Conservation (phyloP, 1,284 basidiomycete species). For the Sporisorium exsertum region DNA sequence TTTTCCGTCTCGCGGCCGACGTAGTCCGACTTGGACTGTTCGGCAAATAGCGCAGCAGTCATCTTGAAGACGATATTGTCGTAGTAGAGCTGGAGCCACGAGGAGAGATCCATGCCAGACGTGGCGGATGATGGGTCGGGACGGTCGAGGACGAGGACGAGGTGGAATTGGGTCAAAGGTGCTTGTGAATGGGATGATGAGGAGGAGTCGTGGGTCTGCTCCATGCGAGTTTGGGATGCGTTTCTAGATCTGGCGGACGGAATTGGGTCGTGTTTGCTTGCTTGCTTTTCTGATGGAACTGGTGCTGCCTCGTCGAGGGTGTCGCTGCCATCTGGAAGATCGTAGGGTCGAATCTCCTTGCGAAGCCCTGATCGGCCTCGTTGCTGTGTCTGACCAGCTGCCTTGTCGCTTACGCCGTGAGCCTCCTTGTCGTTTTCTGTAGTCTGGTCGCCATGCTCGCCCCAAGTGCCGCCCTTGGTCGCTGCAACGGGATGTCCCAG, state of each 20-base stretch:
- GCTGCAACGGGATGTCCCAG: constrained; percentile 92
- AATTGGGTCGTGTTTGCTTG: not conserved
- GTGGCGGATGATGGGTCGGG: constrained; percentile 58
- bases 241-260: constrained; percentile 6
- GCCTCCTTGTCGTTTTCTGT: constrained; percentile 1
- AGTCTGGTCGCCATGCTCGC: constrained; percentile 5
- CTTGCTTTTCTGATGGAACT: not conserved
- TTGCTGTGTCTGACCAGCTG: constrained; percentile 9
- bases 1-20: constrained; percentile 55
- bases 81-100: constrained; percentile 64
- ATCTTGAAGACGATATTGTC: constrained; percentile 68
- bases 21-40: constrained; percentile 56
- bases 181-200: constrained; percentile 8
- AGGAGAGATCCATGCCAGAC: constrained; percentile 50
- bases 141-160: constrained; percentile 66
- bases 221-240: constrained; percentile 15
- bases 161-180: constrained; percentile 59
- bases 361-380: constrained; percentile 41
- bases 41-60: constrained; percentile 65
- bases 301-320: not conserved
- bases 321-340: constrained; percentile 16
- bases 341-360: constrained; percentile 42
- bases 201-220: constrained; percentile 12
- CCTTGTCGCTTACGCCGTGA: not conserved
- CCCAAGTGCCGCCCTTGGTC: constrained; percentile 70